phyloP scores from a whole-genome alignment of 2,329 filamentous ascomycete genomes.

The Blastomyces parvus region DNA sequence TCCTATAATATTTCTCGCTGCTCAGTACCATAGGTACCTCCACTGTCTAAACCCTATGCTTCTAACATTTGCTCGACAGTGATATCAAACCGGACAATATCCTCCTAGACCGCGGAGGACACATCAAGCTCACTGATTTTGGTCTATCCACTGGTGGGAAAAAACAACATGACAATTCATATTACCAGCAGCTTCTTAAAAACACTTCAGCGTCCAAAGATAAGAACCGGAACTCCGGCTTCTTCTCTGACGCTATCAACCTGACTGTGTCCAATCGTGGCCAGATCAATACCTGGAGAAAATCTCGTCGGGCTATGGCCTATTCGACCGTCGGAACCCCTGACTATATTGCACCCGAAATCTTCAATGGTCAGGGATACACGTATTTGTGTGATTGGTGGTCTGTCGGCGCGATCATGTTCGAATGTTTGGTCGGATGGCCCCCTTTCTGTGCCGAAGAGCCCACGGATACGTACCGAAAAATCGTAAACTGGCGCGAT shows the following conservation, averaged over 20 bases:
- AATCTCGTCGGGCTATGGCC: constrained; percentile 87
- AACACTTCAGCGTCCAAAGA: constrained; percentile 59
- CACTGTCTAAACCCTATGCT: not conserved
- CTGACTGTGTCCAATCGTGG: constrained; percentile 94
- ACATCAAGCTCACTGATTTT: constrained; percentile 98
- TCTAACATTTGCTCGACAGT: constrained; percentile 39
- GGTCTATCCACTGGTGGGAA: constrained; percentile 96
- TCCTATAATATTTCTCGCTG: not conserved
- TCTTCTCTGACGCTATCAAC: constrained; percentile 88
- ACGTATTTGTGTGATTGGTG: constrained; percentile 98
- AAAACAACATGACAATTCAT: constrained; percentile 94
- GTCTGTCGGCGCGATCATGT: constrained; percentile 98
- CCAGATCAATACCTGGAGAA: constrained; percentile 98
- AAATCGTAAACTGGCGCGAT: constrained; percentile 97
- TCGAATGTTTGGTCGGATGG: constrained; percentile 97
- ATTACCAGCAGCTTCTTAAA: constrained; percentile 93
- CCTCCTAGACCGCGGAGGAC: constrained; percentile 83
- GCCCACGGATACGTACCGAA: constrained; percentile 93
- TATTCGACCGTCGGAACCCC: constrained; percentile 98
- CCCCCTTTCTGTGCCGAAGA: constrained; percentile 98
- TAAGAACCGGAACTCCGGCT: constrained; percentile 82
- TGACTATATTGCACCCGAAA: constrained; percentile 97
- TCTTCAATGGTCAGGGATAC: constrained; percentile 94
- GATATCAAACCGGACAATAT: constrained; percentile 99
- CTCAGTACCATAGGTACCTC: not conserved